These are phyloP conservation scores for Penicillium cosmopolitanum DNA, from an alignment of 495 filamentous ascomycete genomes.

Conservation along the genomic window DNA sequence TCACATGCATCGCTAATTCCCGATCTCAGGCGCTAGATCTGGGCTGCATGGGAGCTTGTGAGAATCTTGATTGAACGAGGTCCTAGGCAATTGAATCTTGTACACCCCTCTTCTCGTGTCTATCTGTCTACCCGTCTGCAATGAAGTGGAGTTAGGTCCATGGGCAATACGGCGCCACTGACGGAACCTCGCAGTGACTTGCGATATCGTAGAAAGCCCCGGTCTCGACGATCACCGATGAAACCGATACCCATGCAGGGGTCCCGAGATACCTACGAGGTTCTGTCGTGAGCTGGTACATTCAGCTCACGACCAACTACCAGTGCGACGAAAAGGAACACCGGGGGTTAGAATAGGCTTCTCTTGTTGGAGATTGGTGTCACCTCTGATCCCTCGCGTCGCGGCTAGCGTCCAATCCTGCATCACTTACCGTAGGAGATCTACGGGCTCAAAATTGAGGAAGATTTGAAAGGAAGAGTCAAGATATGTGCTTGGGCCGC, in stretches of 20 bases:
- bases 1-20: neutral
- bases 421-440: neutral
- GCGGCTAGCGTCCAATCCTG: neutral
- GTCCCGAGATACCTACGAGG: neutral
- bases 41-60: conserved; percentile 4
- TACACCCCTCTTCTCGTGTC: neutral
- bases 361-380: neutral
- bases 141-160: neutral
- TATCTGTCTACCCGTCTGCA: neutral
- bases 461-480: neutral
- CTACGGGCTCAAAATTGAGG: conserved; percentile 2
- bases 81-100: neutral
- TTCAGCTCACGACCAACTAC: neutral
- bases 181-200: neutral
- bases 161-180: neutral
- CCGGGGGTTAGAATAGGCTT: neutral
- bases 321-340: neutral
- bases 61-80: conserved; percentile 1
- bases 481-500: neutral
- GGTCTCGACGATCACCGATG: neutral
- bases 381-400: neutral
- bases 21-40: neutral
- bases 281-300: neutral
- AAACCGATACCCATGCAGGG: conserved; percentile 3
- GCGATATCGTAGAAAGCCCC: neutral